Evolutionary conservation across 2,329 filamentous ascomycete genomes (phyloP).

Genomic region (Pseudogymnoascus sp.): DNA sequence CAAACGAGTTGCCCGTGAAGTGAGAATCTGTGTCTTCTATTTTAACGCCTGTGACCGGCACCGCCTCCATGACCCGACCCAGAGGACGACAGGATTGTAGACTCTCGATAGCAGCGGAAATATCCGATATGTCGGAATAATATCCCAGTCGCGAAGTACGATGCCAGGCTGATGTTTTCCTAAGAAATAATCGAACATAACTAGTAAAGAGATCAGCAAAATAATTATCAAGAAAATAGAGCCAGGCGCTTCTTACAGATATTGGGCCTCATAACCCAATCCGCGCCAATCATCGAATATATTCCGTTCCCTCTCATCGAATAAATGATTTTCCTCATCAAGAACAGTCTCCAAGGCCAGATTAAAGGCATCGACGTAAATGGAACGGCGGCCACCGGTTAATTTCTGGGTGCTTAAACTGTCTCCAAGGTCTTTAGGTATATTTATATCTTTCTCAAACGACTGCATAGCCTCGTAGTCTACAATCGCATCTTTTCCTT

Average conservation of each 20-base stretch:
- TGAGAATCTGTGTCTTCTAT: conserved; percentile 20
- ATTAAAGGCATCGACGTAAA: conserved; percentile 97
- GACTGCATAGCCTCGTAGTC: conserved; percentile 64
- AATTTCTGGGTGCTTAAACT: conserved; percentile 53
- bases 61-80: conserved; percentile 33
- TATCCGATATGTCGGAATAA: conserved; percentile 70
- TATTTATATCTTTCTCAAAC: conserved; percentile 31
- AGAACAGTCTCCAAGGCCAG: conserved; percentile 82
- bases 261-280: conserved; percentile 78
- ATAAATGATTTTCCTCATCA: conserved; percentile 79
- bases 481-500: conserved; percentile 63
- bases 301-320: conserved; percentile 66
- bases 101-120: conserved; percentile 53
- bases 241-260: conserved; percentile 52
- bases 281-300: conserved; percentile 69
- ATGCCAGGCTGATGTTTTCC: conserved; percentile 89
- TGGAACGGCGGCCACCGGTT: conserved; percentile 71
- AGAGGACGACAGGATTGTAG: conserved; percentile 53
- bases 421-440: conserved; percentile 35
- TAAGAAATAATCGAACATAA: conserved; percentile 85
- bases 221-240: neutral
- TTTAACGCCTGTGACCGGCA: conserved; percentile 15
- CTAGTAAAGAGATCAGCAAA: conserved; percentile 35
- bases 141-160: conserved; percentile 70
- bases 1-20: conserved; percentile 45